Base-by-base conservation (phyloP, 768 basidiomycete species). In the Leccinellum albellum region DNA sequence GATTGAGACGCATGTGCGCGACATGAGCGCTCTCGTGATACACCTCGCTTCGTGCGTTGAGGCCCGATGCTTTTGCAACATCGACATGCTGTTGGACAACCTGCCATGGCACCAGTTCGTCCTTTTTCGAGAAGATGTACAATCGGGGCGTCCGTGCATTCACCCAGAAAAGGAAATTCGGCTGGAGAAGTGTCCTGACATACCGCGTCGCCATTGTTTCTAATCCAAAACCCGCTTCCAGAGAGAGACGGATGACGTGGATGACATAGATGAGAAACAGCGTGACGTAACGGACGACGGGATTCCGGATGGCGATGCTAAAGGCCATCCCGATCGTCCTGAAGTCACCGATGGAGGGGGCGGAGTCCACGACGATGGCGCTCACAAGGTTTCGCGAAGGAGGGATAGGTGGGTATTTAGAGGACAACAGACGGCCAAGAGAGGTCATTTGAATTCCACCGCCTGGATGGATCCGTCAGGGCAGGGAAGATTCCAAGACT, bases 11-110 rank as follows among this genome's bases (percentile, higher is more conserved):
- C 59, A 68, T 66, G 40, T 76, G 75, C 24, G 70, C 59, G 2
- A 76, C 75, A 51, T 76, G 75, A 8, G 59, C 61, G 32, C 69
- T 76, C 21, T 69, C 62, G n/a, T 70, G 71, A 45, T 72, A 76
- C 23, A 66, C 28, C 35, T 74, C 71, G 15, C 61, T 64, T 13
- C 37, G 60, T 6, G 71, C 70, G 21, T 66, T 49, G n/a, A 70
- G 51, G 1, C 74, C 73, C 1, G 20, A 37, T 28, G 42, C 23
- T 53, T 56, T 64, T n/a, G 72, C 70, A 3, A 52, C 50, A 21
- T 67, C 61, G 0, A 61, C 64, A 51, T 76, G 70, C 15, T 50
- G 42, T 40, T 68, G 61, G 7, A 76, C 64, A 3, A 59, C 63
- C 40, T 57, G 3, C 61, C 66, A 68, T 4, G 69, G 72, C 17